Evolutionary conservation across 164 flowering plant genomes (phyloP), one percentile per base, ranked within the genome.

Genomic region (Saururus chinensis): DNA sequence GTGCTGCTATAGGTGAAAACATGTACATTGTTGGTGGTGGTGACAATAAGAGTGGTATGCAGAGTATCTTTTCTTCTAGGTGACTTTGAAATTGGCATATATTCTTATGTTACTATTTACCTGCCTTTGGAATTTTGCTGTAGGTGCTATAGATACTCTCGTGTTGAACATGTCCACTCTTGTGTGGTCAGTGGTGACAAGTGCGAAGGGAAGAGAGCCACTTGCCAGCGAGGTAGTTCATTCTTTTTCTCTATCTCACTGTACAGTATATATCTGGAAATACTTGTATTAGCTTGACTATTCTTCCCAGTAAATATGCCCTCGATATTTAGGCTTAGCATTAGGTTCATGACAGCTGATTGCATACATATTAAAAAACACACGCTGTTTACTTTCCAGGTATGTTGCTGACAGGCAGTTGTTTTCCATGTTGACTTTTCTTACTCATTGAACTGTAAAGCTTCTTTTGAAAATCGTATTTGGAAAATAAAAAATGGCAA

Each of bases 1-100:
- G 95, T 66, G 59, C 79, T 40, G 53, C 80, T 19, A 71, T 93
- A 68, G 88, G 73, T 55, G 91, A 78, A 24, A 77, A 80, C 65
- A 90, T 95, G 92, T 93, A 74, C 67, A 80, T 90, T 57, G 91
- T 90, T 69, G 99, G 99, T 70, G 97, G 99, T 66, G 99, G 99
- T 61, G 96, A 90, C 73, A 90, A 90, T 60, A 85, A 58, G 71
- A 84, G 76, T 73, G 99, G 99, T 93, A 81, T 25, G 77, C 55
- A 23, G 42, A 68, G 4, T 53, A 53, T 45, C 2, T 45, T 12
- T 9, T 4, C 49, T 20, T 53, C 19, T 9, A 19, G 12, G 10
- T 20, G 56, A 20, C 0, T 25, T 30, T 58, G 22, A 30, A 19
- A 4, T 30, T 5, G 26, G 40, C 35, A 19, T 19, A 16, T 12